phyloP scores from a whole-genome alignment of 148 eudicot species.

The Agrostemma githago region DNA sequence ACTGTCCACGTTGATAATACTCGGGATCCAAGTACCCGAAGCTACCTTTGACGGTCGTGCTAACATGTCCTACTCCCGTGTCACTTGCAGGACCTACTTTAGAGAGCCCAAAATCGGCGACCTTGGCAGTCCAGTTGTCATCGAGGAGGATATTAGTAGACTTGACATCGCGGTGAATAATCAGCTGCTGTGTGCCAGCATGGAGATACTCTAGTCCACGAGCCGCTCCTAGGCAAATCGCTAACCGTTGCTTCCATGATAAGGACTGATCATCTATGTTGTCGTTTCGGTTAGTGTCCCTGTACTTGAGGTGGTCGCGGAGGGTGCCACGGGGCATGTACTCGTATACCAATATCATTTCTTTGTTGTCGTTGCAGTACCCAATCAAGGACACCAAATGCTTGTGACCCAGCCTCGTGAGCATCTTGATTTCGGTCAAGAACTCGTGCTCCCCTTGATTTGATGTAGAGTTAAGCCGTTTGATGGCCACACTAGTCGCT shows the following conservation, averaged over 20 bases:
- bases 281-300: neutral
- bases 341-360: conserved; percentile 27
- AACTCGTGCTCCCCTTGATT: conserved; percentile 28
- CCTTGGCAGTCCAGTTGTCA: conserved; percentile 26
- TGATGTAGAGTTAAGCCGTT: conserved; percentile 19
- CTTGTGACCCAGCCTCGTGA: conserved; percentile 16
- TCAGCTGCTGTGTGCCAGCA: conserved; percentile 10
- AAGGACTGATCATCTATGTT: neutral
- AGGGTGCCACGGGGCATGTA: conserved; percentile 26
- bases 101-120: conserved; percentile 25
- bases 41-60: conserved; percentile 36
- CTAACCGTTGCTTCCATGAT: conserved; percentile 29
- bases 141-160: conserved; percentile 22
- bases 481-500: conserved; percentile 25
- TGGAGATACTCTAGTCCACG: conserved; percentile 27
- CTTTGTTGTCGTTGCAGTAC: conserved; percentile 16
- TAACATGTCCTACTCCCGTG: conserved; percentile 1
- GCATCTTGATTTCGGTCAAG: conserved; percentile 29
- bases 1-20: conserved; percentile 31
- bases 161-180: conserved; percentile 28
- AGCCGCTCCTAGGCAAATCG: conserved; percentile 26
- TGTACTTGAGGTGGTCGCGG: conserved; percentile 24
- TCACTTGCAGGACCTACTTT: conserved; percentile 17
- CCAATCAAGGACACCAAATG: conserved; percentile 27
- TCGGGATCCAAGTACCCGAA: conserved; percentile 49